Evolutionary conservation across 2,329 filamentous ascomycete genomes (phyloP).

Genomic region (Dactylellina sp.): DNA sequence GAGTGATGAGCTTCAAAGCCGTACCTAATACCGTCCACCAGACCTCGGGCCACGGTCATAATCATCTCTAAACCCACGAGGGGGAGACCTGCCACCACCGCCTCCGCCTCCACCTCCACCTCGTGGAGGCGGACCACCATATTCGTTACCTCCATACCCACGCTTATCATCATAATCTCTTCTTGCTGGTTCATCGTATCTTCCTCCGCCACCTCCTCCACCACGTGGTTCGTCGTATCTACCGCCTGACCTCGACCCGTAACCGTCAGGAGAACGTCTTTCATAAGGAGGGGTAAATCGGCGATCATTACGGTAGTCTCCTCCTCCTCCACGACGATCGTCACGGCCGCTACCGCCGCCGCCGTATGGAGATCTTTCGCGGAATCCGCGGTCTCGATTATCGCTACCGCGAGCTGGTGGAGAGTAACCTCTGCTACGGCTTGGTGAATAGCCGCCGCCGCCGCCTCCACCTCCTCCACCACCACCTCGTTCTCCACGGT

Average conservation of each 20-base stretch:
- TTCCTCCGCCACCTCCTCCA: slow-evolving; percentile 45
- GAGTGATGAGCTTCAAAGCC: not conserved
- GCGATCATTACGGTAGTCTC: slow-evolving; percentile 58
- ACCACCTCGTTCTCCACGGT: slow-evolving; percentile 34
- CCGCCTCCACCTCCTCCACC: slow-evolving; percentile 12
- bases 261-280: slow-evolving; percentile 58
- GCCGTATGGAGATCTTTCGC: slow-evolving; percentile 58
- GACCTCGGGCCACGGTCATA: slow-evolving; percentile 58
- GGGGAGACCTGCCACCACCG: slow-evolving; percentile 49
- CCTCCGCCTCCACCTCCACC: slow-evolving; percentile 51
- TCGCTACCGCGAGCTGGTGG: slow-evolving; percentile 56
- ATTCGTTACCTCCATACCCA: slow-evolving; percentile 48
- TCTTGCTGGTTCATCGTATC: slow-evolving; percentile 55
- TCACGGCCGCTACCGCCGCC: slow-evolving; percentile 55
- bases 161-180: slow-evolving; percentile 55
- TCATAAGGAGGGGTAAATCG: slow-evolving; percentile 54
- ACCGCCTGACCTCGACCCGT: slow-evolving; percentile 57
- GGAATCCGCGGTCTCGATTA: slow-evolving; percentile 59
- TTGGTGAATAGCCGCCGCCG: slow-evolving; percentile 42
- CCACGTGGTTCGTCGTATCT: slow-evolving; percentile 59
- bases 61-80: slow-evolving; percentile 56
- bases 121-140: slow-evolving; percentile 58
- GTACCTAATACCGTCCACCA: slow-evolving; percentile 59
- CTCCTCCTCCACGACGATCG: slow-evolving; percentile 54
- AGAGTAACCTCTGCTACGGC: slow-evolving; percentile 45